A percentile compares a stretch with the other conserved stretches of the same genome.
These are phyloP conservation scores for Ophiosphaerella herpotricha DNA, from an alignment of 2,329 filamentous ascomycete genomes.

Conservation along the genomic window DNA sequence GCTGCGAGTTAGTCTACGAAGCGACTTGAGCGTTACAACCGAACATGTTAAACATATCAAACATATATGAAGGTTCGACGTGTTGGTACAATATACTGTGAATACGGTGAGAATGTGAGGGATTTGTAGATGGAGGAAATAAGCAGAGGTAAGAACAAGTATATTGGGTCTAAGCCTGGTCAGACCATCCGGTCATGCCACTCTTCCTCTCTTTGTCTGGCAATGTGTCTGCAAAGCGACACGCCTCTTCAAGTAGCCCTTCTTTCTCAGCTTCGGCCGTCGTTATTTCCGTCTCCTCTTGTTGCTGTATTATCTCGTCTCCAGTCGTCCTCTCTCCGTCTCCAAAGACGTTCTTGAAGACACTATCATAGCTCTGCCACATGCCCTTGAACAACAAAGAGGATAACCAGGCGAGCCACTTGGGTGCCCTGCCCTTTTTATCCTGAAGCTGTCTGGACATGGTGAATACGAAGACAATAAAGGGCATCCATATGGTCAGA, in stretches of 20 bases:
- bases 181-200: too few species aligned
- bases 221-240: too few species aligned
- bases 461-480: conserved; percentile 60
- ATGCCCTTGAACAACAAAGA: conserved; percentile 60
- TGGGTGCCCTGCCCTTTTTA: conserved; percentile 68
- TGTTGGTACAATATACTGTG: too few species aligned
- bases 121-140: too few species aligned
- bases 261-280: conserved; percentile 15
- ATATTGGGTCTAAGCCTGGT: too few species aligned
- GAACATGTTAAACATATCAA: too few species aligned
- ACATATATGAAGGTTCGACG: too few species aligned
- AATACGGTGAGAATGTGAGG: too few species aligned
- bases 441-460: conserved; percentile 61
- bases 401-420: conserved; percentile 64
- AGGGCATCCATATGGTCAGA: conserved; percentile 61
- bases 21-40: too few species aligned
- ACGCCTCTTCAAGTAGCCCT: conserved; percentile 13
- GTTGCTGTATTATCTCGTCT: conserved; percentile 16
- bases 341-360: conserved; percentile 73
- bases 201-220: too few species aligned
- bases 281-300: background rate
- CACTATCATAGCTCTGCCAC: conserved; percentile 68
- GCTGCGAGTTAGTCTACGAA: too few species aligned
- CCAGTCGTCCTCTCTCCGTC: conserved; percentile 74
- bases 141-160: too few species aligned